These are phyloP conservation scores for Citrus glauca DNA, from an alignment of 345 rosid species.

Conservation along the genomic window DNA sequence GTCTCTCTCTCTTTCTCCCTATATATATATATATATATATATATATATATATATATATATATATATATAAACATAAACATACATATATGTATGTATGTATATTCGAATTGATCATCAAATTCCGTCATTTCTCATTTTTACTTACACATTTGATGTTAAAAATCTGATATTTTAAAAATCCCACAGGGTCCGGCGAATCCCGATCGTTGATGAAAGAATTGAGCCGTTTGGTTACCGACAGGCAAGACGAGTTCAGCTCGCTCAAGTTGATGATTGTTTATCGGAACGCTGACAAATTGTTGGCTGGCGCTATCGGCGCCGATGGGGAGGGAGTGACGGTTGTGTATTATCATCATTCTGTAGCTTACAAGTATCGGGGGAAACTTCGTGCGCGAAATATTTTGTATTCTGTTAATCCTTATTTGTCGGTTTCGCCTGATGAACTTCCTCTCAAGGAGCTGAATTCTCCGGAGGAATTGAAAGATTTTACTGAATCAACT, in stretches of 20 bases:
- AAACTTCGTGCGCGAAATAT: slow-evolving; percentile 57
- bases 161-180: not conserved
- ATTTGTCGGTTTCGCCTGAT: slow-evolving; percentile 39
- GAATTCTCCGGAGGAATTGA: slow-evolving; percentile 44
- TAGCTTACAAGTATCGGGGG: slow-evolving; percentile 65
- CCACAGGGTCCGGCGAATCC: slow-evolving; percentile 89
- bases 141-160: not conserved
- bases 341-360: slow-evolving; percentile 59
- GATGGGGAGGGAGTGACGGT: slow-evolving; percentile 42
- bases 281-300: slow-evolving; percentile 55
- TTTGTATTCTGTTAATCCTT: slow-evolving; percentile 48
- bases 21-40: too few relatives aligned
- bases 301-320: slow-evolving; percentile 68
- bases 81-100: not conserved
- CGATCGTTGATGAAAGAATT: slow-evolving; percentile 69
- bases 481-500: slow-evolving; percentile 62
- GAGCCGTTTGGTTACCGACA: slow-evolving; percentile 27
- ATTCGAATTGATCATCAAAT: not conserved
- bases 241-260: slow-evolving; percentile 36
- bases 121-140: not conserved
- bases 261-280: slow-evolving; percentile 57
- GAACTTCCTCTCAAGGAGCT: slow-evolving; percentile 51
- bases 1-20: too few relatives aligned
- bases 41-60: too few relatives aligned
- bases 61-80: too few relatives aligned